Base-by-base conservation (phyloP, 202 grass and related monocot species). In the Schoenoplectus tabernaemontani region DNA sequence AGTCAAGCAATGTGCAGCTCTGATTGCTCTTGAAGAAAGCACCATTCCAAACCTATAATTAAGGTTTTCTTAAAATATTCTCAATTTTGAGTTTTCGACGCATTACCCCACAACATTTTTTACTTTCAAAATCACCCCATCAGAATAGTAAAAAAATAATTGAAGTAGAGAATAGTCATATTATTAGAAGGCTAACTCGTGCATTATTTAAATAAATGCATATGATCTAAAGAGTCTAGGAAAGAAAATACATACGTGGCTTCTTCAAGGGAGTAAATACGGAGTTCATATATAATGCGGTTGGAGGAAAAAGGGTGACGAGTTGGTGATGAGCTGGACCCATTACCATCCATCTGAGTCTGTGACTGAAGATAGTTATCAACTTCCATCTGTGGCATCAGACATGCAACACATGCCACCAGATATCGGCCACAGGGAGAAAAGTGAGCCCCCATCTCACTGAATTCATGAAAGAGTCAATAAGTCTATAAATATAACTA, bases 401-500 rank as follows among this genome's bases (percentile, higher is more conserved):
- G 87, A 85, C 96, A 99, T 72, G 96, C 96, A 81, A 99, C 96
- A 70, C 96, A 99, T 48, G 90, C 96, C 36, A 99, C 96, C 79
- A 99, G 56, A 91, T 89, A 99, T 59, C 96, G 92, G 28, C 96
- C 96, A 76, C 96, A 93, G 7, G 96, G 96, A 64, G 96, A 99
- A 86, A 99, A 96, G 87, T 93, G 96, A 77, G 96, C 90, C 80
- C 96, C 96, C 96, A 96, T 99, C 90, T 99, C 96, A 91, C 96
- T 99, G 90, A 83, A 61, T 63, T 65, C 1, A 51, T 3, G 41
- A 74, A 78, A 41, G 13, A 73, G 33, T 57, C n/a, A 37, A 65
- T 48, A 81, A 91, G 69, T 59, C 47, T 47, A 83, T 56, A 82
- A 88, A 19, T 82, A 69, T 6, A 51, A 74, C 53, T 70, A 36